Evolutionary conservation across 2,329 filamentous ascomycete genomes (phyloP), one percentile per base, ranked within the genome.

Genomic region (Penicillium aurantiogriseum): DNA sequence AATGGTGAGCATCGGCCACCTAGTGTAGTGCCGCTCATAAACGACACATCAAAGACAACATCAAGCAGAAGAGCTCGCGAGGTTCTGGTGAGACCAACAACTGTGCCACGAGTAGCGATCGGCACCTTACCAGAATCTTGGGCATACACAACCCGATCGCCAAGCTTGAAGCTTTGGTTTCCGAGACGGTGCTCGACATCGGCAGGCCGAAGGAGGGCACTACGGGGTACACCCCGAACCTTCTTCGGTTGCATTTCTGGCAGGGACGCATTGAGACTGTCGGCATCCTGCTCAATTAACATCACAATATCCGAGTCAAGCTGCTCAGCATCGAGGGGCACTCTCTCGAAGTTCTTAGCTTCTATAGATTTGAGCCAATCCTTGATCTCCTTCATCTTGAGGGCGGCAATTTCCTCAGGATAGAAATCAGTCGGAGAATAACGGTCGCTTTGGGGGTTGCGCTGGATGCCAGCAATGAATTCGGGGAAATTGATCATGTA

Each of bases 401-500:
- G 76, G 50, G 87, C 87, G 4, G 92, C 93, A 46, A 86, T 80
- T 8, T 87, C 85, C 21, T 85, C 82, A 1, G 88, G 84, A 79
- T 94, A 99, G 68, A 97, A 89, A 70, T 96, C 91, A 0, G 87
- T 91, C 51, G 96, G 92, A 45, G 84, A 82, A 66, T 92, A 90
- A 59, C 93, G 89, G 69, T 91, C 93, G 38, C 88, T 90, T 58
- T 92, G 89, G 2, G 93, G 91, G 64, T 96, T 93, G 59, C 83
- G 82, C 72, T 92, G 88, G 62, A 99, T 91, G 4, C 87, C 91
- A 9, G 89, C 91, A 70, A 99, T 93, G 75, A 99, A 97, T 57
- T 97, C 91, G 0, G 94, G 94, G 75, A 99, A 99, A 17, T 86
- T 88, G 58, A 88, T 87, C 89, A 97, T 97, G 74, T 97, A 99